phyloP scores from a whole-genome alignment of 2,329 filamentous ascomycete species.

The Leptographium wingfieldii region DNA sequence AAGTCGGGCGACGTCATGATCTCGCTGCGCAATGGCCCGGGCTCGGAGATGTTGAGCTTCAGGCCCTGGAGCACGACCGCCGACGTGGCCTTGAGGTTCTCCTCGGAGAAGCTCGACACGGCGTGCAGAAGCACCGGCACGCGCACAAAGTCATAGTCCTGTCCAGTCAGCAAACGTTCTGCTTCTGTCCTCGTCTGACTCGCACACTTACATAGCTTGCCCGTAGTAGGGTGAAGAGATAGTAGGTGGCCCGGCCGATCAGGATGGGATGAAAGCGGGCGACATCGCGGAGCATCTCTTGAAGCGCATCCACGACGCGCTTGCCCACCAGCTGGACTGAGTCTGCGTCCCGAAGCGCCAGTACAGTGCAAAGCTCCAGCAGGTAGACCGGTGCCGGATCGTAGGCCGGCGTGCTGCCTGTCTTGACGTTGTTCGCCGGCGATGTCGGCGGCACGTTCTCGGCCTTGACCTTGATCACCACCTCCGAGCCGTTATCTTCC shows the following conservation, averaged over 20 bases:
- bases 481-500: conserved; percentile 61
- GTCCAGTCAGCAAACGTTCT: no score
- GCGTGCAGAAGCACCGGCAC: conserved; percentile 84
- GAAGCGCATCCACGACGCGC: conserved; percentile 65
- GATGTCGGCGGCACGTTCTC: conserved; percentile 51
- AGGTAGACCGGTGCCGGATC: conserved; percentile 81
- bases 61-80: conserved; percentile 67
- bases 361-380: conserved; percentile 76
- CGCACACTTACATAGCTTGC: conserved; percentile 61
- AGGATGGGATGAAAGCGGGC: conserved; percentile 70
- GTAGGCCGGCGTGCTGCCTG: conserved; percentile 51
- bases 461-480: conserved; percentile 82
- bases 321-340: conserved; percentile 65
- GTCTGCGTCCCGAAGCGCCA: conserved; percentile 63
- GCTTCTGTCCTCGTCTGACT: no score
- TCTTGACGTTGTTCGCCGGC: conserved; percentile 46
- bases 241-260: conserved; percentile 73
- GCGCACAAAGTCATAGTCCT: conserved; percentile 76
- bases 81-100: conserved; percentile 63
- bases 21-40: conserved; percentile 71
- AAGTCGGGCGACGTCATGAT: conserved; percentile 96
- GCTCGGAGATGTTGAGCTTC: conserved; percentile 63
- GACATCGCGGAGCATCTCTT: conserved; percentile 69
- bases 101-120: conserved; percentile 75
- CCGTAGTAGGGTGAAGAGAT: conserved; percentile 69